phyloP scores from a whole-genome alignment of 2,329 filamentous ascomycete species.

The Parastagonospora avenae region DNA sequence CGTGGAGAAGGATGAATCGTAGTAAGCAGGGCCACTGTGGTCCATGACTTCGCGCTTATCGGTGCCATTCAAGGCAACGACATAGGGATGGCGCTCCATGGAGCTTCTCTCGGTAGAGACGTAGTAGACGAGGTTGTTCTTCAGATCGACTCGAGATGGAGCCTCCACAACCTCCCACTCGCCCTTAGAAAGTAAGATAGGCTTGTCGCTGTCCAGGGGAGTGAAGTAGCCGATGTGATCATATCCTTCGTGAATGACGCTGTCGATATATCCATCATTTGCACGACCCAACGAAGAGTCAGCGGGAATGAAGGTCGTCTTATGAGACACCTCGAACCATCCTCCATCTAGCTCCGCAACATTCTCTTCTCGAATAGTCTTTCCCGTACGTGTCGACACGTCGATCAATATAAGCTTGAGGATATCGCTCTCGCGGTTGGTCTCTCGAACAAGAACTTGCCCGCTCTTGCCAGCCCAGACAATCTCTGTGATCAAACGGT shows the following conservation, averaged over 20 bases:
- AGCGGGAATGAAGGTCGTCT: conserved; percentile 83
- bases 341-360: conserved; percentile 87
- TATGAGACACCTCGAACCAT: conserved; percentile 94
- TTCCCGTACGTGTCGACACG: conserved; percentile 72
- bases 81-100: conserved; percentile 90
- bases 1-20: conserved; percentile 80
- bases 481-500: conserved; percentile 91
- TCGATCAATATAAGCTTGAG: conserved; percentile 87
- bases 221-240: conserved; percentile 95
- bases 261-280: conserved; percentile 91
- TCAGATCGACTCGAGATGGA: conserved; percentile 82
- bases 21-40: conserved; percentile 74
- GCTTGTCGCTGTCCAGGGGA: conserved; percentile 81
- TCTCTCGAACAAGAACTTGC: conserved; percentile 86
- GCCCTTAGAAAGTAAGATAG: conserved; percentile 84
- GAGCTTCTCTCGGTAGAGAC: conserved; percentile 83
- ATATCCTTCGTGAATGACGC: conserved; percentile 81
- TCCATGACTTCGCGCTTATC: conserved; percentile 76
- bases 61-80: conserved; percentile 81
- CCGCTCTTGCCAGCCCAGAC: conserved; percentile 78
- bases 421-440: conserved; percentile 92
- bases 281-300: conserved; percentile 76
- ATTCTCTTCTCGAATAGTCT: conserved; percentile 78
- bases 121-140: conserved; percentile 89
- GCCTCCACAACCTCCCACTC: conserved; percentile 90